phyloP scores from a whole-genome alignment of 2,329 filamentous ascomycete species.

The Ascochyta rabiei region DNA sequence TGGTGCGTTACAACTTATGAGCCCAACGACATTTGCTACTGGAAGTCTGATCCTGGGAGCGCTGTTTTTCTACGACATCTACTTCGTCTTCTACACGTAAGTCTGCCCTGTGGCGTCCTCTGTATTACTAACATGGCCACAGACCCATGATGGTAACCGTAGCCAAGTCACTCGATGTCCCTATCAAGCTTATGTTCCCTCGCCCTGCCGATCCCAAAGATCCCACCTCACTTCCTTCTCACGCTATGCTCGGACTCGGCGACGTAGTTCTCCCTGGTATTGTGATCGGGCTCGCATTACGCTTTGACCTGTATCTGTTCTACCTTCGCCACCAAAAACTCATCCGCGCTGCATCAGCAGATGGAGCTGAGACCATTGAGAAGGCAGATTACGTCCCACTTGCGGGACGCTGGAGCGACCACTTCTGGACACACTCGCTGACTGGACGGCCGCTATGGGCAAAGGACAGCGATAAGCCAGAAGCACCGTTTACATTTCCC shows the following conservation, averaged over 20 bases:
- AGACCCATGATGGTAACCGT: constrained; percentile 85
- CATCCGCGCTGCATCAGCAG: constrained; percentile 16
- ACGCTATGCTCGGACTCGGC: constrained; percentile 87
- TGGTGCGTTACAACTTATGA: constrained; percentile 79
- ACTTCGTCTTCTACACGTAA: constrained; percentile 85
- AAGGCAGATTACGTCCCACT: constrained; percentile 55
- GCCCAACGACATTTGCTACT: constrained; percentile 84
- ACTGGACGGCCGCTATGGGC: constrained; percentile 36
- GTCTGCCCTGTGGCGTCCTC: constrained; percentile 36
- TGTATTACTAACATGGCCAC: background rate
- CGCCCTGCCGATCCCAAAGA: constrained; percentile 60
- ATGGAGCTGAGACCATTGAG: constrained; percentile 22
- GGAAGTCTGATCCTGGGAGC: constrained; percentile 77
- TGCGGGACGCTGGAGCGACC: constrained; percentile 80
- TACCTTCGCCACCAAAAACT: constrained; percentile 70
- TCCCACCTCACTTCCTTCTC: constrained; percentile 48
- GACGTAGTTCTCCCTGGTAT: constrained; percentile 93
- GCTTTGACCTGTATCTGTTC: constrained; percentile 88
- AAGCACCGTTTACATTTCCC: constrained; percentile 62
- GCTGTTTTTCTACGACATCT: constrained; percentile 93
- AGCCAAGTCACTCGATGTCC: constrained; percentile 86
- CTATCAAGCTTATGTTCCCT: constrained; percentile 88
- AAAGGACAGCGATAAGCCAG: constrained; percentile 17
- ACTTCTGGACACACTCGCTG: constrained; percentile 71
- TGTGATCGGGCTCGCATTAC: constrained; percentile 82